Base-by-base conservation (phyloP, 2,329 filamentous ascomycete species). In the Trichoderma gracile region DNA sequence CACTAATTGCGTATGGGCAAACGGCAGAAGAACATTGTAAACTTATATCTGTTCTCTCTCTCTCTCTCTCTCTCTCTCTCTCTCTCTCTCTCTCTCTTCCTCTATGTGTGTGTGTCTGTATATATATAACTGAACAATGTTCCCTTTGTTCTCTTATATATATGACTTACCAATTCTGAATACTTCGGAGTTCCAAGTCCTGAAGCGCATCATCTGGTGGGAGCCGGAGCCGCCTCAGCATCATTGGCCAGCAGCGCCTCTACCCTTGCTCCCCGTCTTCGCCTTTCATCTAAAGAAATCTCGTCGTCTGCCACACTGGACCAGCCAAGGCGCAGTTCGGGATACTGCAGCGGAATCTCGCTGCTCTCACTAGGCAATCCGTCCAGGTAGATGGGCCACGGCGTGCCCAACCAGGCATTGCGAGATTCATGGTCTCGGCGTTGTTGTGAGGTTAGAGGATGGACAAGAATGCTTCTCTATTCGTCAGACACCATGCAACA, bases 381-480 rank as follows among this genome's bases (percentile, higher is more conserved):
- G 27, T 75, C 73, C 9, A 76, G 53, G 61, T 73, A 74, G 10
- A 76, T 74, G 1, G 74, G 74, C 74, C 74, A 76, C 0, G 74
- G 72, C 1, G 69, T 72, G 30, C 74, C 74, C 67, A 76, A 68
- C 74, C 74, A 76, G 23, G 69, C 74, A 53, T 74, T 74, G 23
- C 74, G 71, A 9, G 67, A 66, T 68, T 75, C 74, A 53, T 76
- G 74, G 50, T 76, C 74, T 25, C 65, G 66, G 38, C 74, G 73
- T 68, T 75, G 71, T 30, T 69, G 63, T 23, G 71, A 66, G 1
- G 74, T 76, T 27, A 76, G 59, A 14, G 74, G 74, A 47, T 76
- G 74, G 14, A 76, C 69, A 8, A 76, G 68, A 21, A 76, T 67
- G 56, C 74, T 75, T 38, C 1, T 25, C 2, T 15, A 1, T 9